phyloP scores from a whole-genome alignment of 352 stramenopile genomes.

The Phytophthora cajani region DNA sequence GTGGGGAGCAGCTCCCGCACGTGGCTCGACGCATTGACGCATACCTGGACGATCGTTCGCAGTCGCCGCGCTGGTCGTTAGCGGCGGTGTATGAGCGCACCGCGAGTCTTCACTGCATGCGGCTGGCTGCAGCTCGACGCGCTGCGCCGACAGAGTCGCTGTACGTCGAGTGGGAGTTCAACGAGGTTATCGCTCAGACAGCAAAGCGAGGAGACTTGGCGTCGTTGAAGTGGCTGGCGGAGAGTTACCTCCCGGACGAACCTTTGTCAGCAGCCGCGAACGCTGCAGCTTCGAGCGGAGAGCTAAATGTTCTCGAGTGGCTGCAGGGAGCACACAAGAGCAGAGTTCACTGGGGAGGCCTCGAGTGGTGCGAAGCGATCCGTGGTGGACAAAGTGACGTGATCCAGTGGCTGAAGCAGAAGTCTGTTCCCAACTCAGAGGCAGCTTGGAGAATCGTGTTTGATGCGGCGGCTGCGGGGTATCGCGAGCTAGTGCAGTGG shows the following conservation, averaged over 20 bases:
- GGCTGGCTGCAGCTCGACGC: slow-evolving; percentile 12
- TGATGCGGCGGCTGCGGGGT: slow-evolving; percentile 10
- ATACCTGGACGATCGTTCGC: slow-evolving; percentile 15
- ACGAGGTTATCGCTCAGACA: slow-evolving; percentile 7
- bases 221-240: slow-evolving; percentile 20
- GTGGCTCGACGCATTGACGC: slow-evolving; percentile 16
- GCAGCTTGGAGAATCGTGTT: slow-evolving; percentile 13
- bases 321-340: slow-evolving; percentile 9
- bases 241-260: slow-evolving; percentile 12
- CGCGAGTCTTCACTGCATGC: slow-evolving; percentile 31
- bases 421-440: slow-evolving; percentile 15
- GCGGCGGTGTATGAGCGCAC: slow-evolving; percentile 19
- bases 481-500: slow-evolving; percentile 25
- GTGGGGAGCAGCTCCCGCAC: slow-evolving; percentile 26
- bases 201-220: slow-evolving; percentile 15
- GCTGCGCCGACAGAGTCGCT: slow-evolving; percentile 3
- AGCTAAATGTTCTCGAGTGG: slow-evolving; percentile 23
- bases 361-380: slow-evolving; percentile 30
- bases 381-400: slow-evolving; percentile 8
- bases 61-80: slow-evolving; percentile 8
- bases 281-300: slow-evolving; percentile 22
- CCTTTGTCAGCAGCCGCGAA: slow-evolving; percentile 16
- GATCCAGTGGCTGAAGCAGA: slow-evolving; percentile 22
- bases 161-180: slow-evolving; percentile 31
- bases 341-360: slow-evolving; percentile 30